A percentile compares a stretch with the other conserved stretches of the same genome.
Conservation (phyloP, 75 land plant species). For the Pseudotsuga menziesii region DNA sequence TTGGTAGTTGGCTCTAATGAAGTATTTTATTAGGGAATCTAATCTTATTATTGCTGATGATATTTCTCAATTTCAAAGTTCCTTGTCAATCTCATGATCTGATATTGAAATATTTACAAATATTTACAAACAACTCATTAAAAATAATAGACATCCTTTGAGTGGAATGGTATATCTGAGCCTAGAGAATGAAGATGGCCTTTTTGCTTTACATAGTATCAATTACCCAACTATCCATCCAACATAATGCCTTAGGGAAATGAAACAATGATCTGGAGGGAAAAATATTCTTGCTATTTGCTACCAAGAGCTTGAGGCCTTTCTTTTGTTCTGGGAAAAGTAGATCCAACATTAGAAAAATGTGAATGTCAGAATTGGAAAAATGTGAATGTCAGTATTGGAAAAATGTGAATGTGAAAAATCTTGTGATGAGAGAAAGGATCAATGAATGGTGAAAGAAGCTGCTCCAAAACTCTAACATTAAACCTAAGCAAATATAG, state of each 20-base stretch:
- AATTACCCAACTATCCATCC: conserved; percentile 99
- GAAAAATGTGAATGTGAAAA: conserved; percentile 94
- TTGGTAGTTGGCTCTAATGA: too few relatives aligned
- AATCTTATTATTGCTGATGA: too few relatives aligned
- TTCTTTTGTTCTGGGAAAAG: conserved; percentile 96
- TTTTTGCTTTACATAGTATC: conserved; percentile 75
- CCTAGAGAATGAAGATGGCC: conserved; percentile 95
- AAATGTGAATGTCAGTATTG: conserved; percentile 84
- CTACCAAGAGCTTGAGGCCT: conserved; percentile 71
- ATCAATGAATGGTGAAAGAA: conserved; percentile 31
- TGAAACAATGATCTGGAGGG: conserved; percentile 98
- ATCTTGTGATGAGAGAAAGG: conserved; percentile 55
- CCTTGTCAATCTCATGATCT: too few relatives aligned
- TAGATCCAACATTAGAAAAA: conserved; percentile 96
- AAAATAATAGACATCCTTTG: conserved; percentile 75
- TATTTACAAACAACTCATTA: conserved; percentile 93
- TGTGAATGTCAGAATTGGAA: conserved; percentile 86
- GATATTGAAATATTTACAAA: not conserved
- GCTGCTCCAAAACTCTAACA: conserved; percentile 92
- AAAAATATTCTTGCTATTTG: conserved; percentile 97
- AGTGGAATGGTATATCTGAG: conserved; percentile 96
- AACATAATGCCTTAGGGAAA: conserved; percentile 93
- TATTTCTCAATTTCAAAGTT: too few relatives aligned
- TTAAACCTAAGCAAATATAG: conserved; percentile 81
- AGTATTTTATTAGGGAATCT: too few relatives aligned